Evolutionary conservation across 2,329 filamentous ascomycete species (phyloP).

Genomic region (Purpureocillium takamizusanense): DNA sequence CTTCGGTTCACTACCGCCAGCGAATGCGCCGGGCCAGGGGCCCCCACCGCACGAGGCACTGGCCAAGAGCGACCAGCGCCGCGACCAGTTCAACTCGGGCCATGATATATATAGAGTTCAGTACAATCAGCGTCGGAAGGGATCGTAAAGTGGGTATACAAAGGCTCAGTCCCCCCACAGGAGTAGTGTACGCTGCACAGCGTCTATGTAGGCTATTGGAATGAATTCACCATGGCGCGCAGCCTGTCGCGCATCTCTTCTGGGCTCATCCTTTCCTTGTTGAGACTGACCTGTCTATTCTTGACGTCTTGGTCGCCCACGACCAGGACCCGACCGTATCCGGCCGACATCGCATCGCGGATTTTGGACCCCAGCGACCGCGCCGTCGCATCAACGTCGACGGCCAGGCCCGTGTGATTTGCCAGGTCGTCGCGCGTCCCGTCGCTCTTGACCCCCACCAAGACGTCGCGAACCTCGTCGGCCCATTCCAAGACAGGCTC

Average conservation of each 20-base stretch:
- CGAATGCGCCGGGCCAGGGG: too few species aligned
- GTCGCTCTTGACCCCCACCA: conserved; percentile 35
- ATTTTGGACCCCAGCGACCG: conserved; percentile 61
- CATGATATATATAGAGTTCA: too few species aligned
- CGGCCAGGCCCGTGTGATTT: conserved; percentile 51
- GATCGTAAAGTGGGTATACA: too few species aligned
- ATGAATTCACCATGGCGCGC: conserved; percentile 35
- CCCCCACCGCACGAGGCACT: too few species aligned
- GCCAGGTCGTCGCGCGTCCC: conserved; percentile 31
- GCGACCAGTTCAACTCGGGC: too few species aligned
- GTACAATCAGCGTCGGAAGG: too few species aligned
- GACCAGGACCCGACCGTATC: conserved; percentile 66
- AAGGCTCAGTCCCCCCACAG: too few species aligned
- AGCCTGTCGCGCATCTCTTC: conserved; percentile 35
- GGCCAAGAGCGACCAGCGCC: too few species aligned
- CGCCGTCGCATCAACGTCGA: conserved; percentile 61
- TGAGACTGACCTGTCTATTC: conserved; percentile 41
- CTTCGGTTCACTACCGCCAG: too few species aligned
- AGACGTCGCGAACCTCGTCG: conserved; percentile 35
- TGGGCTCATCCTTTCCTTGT: conserved; percentile 32
- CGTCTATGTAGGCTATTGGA: conserved; percentile 26
- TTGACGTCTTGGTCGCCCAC: conserved; percentile 58
- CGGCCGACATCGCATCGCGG: conserved; percentile 59
- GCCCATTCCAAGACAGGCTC: conserved; percentile 42
- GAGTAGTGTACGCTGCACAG: too few species aligned